These are phyloP conservation scores for Penicillium italicum DNA, from an alignment of 2,329 filamentous ascomycete genomes.

Conservation along the genomic window DNA sequence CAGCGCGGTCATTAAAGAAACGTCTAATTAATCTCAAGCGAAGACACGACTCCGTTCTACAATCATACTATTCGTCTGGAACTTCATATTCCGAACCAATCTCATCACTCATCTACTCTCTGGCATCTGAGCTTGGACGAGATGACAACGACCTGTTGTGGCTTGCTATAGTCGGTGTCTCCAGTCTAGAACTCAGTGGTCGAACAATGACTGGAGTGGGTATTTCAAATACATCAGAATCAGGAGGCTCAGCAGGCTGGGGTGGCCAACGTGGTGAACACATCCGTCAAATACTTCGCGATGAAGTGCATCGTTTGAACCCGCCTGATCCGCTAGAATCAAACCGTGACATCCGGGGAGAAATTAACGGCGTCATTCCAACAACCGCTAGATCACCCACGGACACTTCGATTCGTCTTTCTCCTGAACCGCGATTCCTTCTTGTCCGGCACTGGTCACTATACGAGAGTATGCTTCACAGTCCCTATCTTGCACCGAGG, in stretches of 20 bases:
- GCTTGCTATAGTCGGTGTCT: slow-evolving; percentile 90
- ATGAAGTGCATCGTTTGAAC: slow-evolving; percentile 91
- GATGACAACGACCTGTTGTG: slow-evolving; percentile 96
- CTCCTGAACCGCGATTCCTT: slow-evolving; percentile 88
- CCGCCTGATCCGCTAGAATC: slow-evolving; percentile 63
- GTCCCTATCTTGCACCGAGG: slow-evolving; percentile 85
- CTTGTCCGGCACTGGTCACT: slow-evolving; percentile 94
- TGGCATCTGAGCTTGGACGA: slow-evolving; percentile 89
- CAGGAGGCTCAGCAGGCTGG: slow-evolving; percentile 64
- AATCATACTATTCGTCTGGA: slow-evolving; percentile 80
- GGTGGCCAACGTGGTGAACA: slow-evolving; percentile 76
- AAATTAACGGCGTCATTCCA: slow-evolving; percentile 76
- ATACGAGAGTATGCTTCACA: slow-evolving; percentile 98
- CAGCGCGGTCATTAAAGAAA: slow-evolving; percentile 67
- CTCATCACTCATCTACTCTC: slow-evolving; percentile 87
- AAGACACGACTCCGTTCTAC: slow-evolving; percentile 72
- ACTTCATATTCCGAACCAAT: slow-evolving; percentile 93
- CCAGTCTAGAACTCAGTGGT: slow-evolving; percentile 88
- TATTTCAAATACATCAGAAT: slow-evolving; percentile 53
- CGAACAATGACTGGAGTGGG: slow-evolving; percentile 77
- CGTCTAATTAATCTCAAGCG: slow-evolving; percentile 70
- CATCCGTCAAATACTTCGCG: slow-evolving; percentile 79
- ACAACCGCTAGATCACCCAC: slow-evolving; percentile 84
- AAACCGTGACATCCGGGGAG: slow-evolving; percentile 60
- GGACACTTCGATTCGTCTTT: slow-evolving; percentile 86